Evolutionary conservation across 2,329 filamentous ascomycete genomes (phyloP), one percentile per base, ranked within the genome.

Genomic region (Emmonsiellopsis sp.): DNA sequence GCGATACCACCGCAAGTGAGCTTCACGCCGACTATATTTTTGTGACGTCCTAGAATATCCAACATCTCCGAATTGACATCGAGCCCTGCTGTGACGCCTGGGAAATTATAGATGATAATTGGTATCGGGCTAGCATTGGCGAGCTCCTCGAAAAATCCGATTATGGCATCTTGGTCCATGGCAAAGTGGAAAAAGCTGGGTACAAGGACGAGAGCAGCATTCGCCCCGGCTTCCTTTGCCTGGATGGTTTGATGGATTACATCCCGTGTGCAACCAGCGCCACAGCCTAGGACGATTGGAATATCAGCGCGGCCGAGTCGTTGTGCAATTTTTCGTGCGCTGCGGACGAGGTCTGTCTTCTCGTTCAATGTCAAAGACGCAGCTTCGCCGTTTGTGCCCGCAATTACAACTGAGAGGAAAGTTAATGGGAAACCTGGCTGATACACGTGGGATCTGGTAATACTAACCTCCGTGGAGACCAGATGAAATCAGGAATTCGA

Each of bases 141-240:
- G 1, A 84, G 81, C 37, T 80, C 74, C 40, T 71, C 73, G 73
- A 87, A 89, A 70, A 82, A 89, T 26, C 78, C 75, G 46, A 81
- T 63, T 53, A 83, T 73, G 1, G 78, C 79, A 3, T 78, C 74
- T 7, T 79, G 76, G 20, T 79, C 79, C 67, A 87, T 84, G 31
- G 87, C 73, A n/a, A 79, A 68, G 45, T 82, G 79, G 70, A 88
- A 89, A 71, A 88, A 89, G 37, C 80, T 81, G 5, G 86, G 86
- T 13, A 86, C 84, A 44, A 91, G 76, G 11, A 89, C 79, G 49
- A 91, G 76, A 8, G 84, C 85, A 63, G 84, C 87, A 69, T 89
- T 83, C 57, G 84, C 86, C 53, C 86, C 87, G 50, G 80, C 77
- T 44, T 78, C 73, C 62, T 79, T 79, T 8, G 84, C 86, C 60